phyloP scores from a whole-genome alignment of 164 flowering plant species.

The Magnolia changhungtana region DNA sequence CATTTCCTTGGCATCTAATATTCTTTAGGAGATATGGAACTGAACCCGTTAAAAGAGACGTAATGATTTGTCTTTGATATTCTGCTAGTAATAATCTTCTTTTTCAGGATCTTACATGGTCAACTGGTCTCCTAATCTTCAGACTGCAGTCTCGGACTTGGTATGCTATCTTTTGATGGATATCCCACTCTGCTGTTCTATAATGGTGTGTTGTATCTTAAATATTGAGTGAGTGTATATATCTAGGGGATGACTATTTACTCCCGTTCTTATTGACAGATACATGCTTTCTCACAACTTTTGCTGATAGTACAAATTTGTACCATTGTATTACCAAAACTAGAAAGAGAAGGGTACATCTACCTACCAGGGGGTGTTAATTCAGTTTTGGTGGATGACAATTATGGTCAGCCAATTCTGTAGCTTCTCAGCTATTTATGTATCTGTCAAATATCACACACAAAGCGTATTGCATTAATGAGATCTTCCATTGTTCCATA shows the following conservation, averaged over 20 bases:
- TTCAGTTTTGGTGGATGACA: no score
- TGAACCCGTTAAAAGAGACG: neutral
- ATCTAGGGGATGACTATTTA: neutral
- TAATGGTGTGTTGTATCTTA: neutral
- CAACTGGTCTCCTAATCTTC: conserved; percentile 94
- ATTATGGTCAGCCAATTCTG: no score
- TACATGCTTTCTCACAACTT: no score
- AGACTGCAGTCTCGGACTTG: conserved; percentile 96
- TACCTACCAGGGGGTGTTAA: no score
- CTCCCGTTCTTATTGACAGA: neutral
- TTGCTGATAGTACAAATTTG: no score
- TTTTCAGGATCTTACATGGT: conserved; percentile 93
- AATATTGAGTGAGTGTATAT: neutral
- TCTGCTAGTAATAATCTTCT: neutral
- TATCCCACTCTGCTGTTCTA: neutral
- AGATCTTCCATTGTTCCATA: no score
- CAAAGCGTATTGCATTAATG: no score
- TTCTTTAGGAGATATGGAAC: neutral
- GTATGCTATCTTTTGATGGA: conserved; percentile 36
- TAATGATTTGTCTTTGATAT: neutral
- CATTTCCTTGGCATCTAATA: neutral
- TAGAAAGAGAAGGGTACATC: no score
- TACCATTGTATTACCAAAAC: no score
- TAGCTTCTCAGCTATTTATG: no score
- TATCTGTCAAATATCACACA: no score